Evolutionary conservation across 805 yeast genomes (phyloP).

Genomic region (Saccharomycopsis oosterbeekiorum): DNA sequence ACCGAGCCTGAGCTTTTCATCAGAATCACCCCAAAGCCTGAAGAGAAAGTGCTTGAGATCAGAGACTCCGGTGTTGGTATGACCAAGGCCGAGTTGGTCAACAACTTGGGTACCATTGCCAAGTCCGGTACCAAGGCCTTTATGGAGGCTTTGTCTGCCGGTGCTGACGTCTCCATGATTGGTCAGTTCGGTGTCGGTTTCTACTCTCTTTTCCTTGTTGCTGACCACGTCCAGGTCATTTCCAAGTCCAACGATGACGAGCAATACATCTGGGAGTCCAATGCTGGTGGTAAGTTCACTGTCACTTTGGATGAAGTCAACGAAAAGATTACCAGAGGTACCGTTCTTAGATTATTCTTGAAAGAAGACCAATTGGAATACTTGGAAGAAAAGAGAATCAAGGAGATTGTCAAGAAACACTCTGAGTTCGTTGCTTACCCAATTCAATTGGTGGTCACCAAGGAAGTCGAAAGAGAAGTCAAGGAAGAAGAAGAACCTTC

Average conservation of each 20-base stretch:
- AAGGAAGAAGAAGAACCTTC: slow-evolving; percentile 75
- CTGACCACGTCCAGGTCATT: slow-evolving; percentile 97
- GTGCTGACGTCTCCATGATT: slow-evolving; percentile 99
- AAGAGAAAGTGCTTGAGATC: slow-evolving; percentile 85
- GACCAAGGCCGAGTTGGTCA: slow-evolving; percentile 98
- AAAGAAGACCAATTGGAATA: slow-evolving; percentile 98
- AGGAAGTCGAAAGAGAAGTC: slow-evolving; percentile 97
- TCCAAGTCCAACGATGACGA: slow-evolving; percentile 98
- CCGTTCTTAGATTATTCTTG: slow-evolving; percentile 87
- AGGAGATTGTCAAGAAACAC: slow-evolving; percentile 98
- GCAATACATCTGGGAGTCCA: slow-evolving; percentile 99
- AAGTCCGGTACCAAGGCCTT: slow-evolving; percentile 99
- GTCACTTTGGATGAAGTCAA: slow-evolving; percentile 81
- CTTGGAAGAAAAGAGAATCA: slow-evolving; percentile 98
- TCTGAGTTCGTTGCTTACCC: slow-evolving; percentile 99
- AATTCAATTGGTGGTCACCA: slow-evolving; percentile 94
- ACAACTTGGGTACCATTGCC: slow-evolving; percentile 99
- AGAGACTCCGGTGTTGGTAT: slow-evolving; percentile 99
- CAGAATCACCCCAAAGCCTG: slow-evolving; percentile 96
- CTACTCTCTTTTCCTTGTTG: slow-evolving; percentile 98
- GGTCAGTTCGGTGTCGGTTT: slow-evolving; percentile 99
- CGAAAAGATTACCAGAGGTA: slow-evolving; percentile 90
- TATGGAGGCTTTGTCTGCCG: slow-evolving; percentile 99
- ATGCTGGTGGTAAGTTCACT: slow-evolving; percentile 99
- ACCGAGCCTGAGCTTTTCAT: slow-evolving; percentile 94